Base-by-base conservation (phyloP, 75 land plant genomes). In the Pseudotsuga menziesii region DNA sequence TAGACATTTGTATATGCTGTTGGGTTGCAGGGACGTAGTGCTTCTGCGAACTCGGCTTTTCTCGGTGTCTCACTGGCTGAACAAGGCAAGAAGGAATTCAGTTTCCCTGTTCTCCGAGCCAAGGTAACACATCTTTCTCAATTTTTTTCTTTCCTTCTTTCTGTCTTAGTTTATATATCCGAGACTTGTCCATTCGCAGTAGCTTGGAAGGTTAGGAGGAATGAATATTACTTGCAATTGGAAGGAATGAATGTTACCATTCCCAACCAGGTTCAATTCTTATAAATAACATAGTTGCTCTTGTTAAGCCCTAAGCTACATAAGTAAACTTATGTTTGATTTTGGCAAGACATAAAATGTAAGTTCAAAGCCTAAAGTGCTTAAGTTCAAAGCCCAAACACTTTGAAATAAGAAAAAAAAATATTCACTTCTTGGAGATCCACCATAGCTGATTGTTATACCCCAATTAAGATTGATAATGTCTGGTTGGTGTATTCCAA, bases 31-130 rank as follows among this genome's bases (percentile, higher is more conserved):
- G 87, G 80, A 57, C 25, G 74, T 23, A 75, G 25, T 36, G 74
- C 78, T 22, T 77, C 80, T 19, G 70, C 83, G 23, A 89, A 83
- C 9, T 80, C 88, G 1, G 78, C 80, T 41, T 81, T 90, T 58
- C 80, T 90, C 62, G 94, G 94, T 14, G 82, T 83, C 64, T 80
- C 83, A 54, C 78, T 88, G 35, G 75, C 83, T 26, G 89, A 87
- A 35, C 81, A 82, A 79, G 32, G 69, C 56, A 86, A 87, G 74
- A 57, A 79, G 44, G 87, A 88, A 63, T 78, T 81, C 83, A 72
- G 74, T 56, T 20, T 86, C 66, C 58, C 75, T 72, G 56, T 74
- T 29, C 74, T 76, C 0, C 78, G 75, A 66, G 52, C 59, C 77
- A 85, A 84, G 90, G 92, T 90, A 55, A 41, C 52, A 48, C 4